phyloP scores from a whole-genome alignment of 805 yeast genomes.

The Suhomyces pyralidae region DNA sequence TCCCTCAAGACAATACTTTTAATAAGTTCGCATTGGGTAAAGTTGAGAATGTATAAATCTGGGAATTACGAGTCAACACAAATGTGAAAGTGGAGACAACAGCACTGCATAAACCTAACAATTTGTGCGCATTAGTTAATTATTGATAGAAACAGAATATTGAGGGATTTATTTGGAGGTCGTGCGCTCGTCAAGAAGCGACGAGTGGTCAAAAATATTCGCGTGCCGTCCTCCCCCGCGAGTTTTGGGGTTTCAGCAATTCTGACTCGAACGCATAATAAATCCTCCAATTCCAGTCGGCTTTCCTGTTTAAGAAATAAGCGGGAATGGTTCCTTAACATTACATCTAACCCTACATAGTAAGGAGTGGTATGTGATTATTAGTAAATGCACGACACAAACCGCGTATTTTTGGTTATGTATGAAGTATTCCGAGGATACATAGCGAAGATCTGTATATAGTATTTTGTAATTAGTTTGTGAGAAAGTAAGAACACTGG shows the following conservation, averaged over 20 bases:
- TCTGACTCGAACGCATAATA: not conserved
- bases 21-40: not conserved
- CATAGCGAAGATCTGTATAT: not conserved
- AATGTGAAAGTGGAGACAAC: not conserved
- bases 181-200: not conserved
- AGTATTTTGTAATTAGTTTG: not conserved
- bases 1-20: slow-evolving; percentile 3
- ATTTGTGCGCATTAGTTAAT: not conserved
- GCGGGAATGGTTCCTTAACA: not conserved
- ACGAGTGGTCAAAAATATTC: not conserved
- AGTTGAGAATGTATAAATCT: not conserved
- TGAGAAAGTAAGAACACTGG: not conserved
- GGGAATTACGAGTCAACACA: slow-evolving; percentile 1
- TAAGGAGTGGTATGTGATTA: not conserved
- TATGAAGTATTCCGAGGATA: not conserved
- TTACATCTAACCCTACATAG: not conserved
- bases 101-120: not conserved
- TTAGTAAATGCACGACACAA: not conserved
- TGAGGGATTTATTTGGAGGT: not conserved
- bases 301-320: not conserved
- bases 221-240: not conserved
- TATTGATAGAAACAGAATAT: not conserved
- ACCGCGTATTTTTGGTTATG: not conserved
- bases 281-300: not conserved
- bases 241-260: not conserved